Evolutionary conservation across 2,329 filamentous ascomycete species (phyloP).

Genomic region (Fusarium chlamydosporum): DNA sequence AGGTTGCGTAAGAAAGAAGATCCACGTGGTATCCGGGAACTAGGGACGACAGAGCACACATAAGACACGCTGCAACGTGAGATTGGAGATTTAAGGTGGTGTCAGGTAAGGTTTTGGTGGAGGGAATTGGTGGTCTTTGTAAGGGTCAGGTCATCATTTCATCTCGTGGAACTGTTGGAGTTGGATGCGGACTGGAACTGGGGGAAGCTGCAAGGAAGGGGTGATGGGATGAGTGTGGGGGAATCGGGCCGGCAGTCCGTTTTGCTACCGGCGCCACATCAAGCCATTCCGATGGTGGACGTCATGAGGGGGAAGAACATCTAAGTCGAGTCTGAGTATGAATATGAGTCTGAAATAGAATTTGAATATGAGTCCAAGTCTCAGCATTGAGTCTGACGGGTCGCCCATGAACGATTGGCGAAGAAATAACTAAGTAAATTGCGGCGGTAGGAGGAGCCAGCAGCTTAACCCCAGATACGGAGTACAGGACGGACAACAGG

Average conservation of each 20-base stretch:
- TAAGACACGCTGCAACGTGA: conserved; percentile 7
- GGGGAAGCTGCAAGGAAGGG: conserved; percentile 34
- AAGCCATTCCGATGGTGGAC: conserved; percentile 45
- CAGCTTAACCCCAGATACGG: not conserved
- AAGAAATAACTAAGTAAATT: not conserved
- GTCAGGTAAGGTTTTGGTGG: conserved; percentile 13
- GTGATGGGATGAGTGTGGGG: conserved; percentile 46
- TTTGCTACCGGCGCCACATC: conserved; percentile 46
- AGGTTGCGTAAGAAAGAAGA: conserved; percentile 9
- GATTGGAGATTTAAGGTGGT: conserved; percentile 16
- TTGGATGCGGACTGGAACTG: conserved; percentile 5
- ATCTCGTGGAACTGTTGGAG: conserved; percentile 7
- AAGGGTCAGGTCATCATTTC: conserved; percentile 27
- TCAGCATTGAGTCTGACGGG: not conserved
- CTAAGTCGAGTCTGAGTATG: conserved; percentile 1
- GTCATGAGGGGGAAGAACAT: conserved; percentile 26
- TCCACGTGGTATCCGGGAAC: conserved; percentile 44
- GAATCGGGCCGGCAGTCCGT: conserved; percentile 50
- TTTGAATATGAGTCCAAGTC: not conserved
- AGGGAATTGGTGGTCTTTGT: conserved; percentile 10
- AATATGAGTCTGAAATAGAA: not conserved
- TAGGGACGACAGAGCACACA: conserved; percentile 31
- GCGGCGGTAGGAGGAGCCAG: not conserved
- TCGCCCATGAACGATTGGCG: not conserved
- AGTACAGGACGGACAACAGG: not conserved